Percentiles rank a stretch among this genome's conserved stretches.
Evolutionary conservation across 495 filamentous ascomycete species (phyloP).

Genomic region (Penicillium alfredii): DNA sequence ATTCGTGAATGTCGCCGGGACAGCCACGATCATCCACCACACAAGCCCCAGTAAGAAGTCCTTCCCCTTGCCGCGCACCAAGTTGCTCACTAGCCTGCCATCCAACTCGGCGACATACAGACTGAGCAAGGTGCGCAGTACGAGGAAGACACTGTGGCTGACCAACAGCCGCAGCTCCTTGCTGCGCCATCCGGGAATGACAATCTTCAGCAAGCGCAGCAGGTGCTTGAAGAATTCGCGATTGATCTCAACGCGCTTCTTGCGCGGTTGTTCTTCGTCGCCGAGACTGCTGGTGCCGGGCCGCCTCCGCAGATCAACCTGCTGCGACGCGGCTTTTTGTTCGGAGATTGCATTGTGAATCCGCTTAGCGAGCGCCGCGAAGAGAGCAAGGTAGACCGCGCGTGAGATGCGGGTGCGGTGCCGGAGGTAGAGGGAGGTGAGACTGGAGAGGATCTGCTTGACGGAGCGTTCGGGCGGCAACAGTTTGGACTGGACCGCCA

Average conservation of each 20-base stretch:
- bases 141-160: slow-evolving; percentile 82
- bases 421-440: slow-evolving; percentile 70
- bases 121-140: slow-evolving; percentile 83
- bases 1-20: slow-evolving; percentile 98
- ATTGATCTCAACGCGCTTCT: slow-evolving; percentile 82
- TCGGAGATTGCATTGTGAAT: slow-evolving; percentile 87
- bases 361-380: slow-evolving; percentile 80
- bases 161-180: slow-evolving; percentile 80
- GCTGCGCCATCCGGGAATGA: slow-evolving; percentile 82
- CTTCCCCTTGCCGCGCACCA: slow-evolving; percentile 85
- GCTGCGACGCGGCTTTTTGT: slow-evolving; percentile 83
- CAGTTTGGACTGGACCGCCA: slow-evolving; percentile 82
- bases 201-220: slow-evolving; percentile 72
- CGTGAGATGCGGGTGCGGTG: slow-evolving; percentile 88
- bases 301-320: slow-evolving; percentile 55
- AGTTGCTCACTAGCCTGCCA: slow-evolving; percentile 79
- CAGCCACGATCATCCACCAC: slow-evolving; percentile 98
- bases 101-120: slow-evolving; percentile 95
- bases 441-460: slow-evolving; percentile 63
- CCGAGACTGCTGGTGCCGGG: slow-evolving; percentile 49
- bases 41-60: slow-evolving; percentile 85
- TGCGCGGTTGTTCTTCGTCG: slow-evolving; percentile 49
- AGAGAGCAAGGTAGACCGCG: slow-evolving; percentile 85
- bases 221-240: slow-evolving; percentile 90
- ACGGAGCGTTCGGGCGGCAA: slow-evolving; percentile 62